These are phyloP conservation scores for Suillus decipiens DNA, from an alignment of 768 basidiomycete species.

Conservation along the genomic window DNA sequence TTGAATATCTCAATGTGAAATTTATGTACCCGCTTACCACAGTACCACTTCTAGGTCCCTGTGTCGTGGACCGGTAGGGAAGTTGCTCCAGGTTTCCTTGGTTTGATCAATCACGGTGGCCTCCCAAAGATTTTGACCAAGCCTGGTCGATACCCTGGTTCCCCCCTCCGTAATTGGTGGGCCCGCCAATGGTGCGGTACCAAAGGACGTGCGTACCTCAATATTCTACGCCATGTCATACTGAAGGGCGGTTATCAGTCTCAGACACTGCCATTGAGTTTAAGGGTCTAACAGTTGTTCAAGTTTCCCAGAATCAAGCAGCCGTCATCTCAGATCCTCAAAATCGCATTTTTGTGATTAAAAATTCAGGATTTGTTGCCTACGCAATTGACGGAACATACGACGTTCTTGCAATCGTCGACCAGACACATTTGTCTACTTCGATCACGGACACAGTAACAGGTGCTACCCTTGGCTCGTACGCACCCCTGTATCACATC, in stretches of 20 bases:
- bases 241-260: conserved; percentile 40
- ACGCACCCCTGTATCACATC: conserved; percentile 10
- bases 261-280: conserved; percentile 84
- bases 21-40: too few species aligned
- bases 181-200: conserved; percentile 73
- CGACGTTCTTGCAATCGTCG: conserved; percentile 74
- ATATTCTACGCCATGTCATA: background rate
- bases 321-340: conserved; percentile 77
- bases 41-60: conserved; percentile 41
- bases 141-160: conserved; percentile 77
- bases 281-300: conserved; percentile 78
- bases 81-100: conserved; percentile 69
- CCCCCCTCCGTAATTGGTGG: conserved; percentile 84
- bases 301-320: conserved; percentile 84
- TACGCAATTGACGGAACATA: conserved; percentile 80
- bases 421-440: conserved; percentile 76
- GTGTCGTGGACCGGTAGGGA: conserved; percentile 72
- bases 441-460: conserved; percentile 64
- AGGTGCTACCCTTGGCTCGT: conserved; percentile 60
- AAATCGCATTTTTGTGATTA: conserved; percentile 80
- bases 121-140: conserved; percentile 72
- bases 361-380: conserved; percentile 77
- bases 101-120: conserved; percentile 82
- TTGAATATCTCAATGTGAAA: conserved; percentile 15
- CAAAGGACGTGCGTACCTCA: conserved; percentile 54